Conservation (phyloP, 345 rosid genomes). For the Eucalyptus dawsonii region DNA sequence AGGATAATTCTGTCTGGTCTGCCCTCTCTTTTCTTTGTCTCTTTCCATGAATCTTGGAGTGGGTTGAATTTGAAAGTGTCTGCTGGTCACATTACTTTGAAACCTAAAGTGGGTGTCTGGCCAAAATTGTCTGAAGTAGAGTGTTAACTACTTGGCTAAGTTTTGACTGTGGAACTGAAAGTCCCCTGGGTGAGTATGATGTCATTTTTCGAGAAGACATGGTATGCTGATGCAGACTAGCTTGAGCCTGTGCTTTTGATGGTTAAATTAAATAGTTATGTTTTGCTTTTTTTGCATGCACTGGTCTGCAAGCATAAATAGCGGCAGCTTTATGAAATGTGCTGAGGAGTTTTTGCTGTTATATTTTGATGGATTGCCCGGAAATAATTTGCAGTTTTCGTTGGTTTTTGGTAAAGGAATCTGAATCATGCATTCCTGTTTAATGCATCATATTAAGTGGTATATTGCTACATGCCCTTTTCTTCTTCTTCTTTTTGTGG, state of each 20-base stretch:
- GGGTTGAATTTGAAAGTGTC: neutral
- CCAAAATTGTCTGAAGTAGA: neutral
- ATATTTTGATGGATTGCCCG: neutral
- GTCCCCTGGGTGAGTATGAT: neutral
- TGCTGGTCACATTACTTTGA: neutral
- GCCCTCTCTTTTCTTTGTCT: neutral
- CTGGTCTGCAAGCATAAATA: neutral
- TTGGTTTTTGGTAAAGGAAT: neutral
- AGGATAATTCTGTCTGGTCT: neutral
- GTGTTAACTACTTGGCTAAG: neutral
- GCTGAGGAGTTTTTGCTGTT: neutral
- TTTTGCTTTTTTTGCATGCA: neutral
- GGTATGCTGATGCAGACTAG: neutral
- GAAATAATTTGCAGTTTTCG: neutral
- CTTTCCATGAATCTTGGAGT: neutral
- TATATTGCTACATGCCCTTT: neutral
- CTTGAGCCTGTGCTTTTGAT: neutral
- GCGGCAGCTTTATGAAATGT: neutral
- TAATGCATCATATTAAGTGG: neutral
- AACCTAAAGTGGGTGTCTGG: neutral
- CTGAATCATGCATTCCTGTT: neutral
- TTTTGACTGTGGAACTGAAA: neutral
- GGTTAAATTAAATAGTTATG: neutral
- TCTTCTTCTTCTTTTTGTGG: neutral
- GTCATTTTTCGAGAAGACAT: neutral